phyloP scores from a whole-genome alignment of 2,329 filamentous ascomycete species.

The Penicillium paneum region DNA sequence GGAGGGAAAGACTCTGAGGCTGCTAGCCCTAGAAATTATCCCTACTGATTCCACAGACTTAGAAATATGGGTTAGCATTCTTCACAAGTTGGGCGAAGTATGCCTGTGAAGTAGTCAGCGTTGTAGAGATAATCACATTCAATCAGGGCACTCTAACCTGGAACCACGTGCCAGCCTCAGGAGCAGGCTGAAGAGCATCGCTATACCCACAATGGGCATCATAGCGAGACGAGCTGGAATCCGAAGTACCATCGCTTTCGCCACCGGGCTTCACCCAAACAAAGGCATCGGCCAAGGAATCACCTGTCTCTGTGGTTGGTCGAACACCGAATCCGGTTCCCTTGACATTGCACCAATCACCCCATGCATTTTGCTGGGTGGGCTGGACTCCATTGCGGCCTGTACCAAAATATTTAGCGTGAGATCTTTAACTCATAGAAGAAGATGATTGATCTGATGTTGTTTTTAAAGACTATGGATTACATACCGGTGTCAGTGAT shows the following conservation, averaged over 20 bases:
- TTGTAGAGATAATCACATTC: conserved; percentile 20
- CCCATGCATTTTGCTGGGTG: conserved; percentile 55
- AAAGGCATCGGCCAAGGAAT: conserved; percentile 60
- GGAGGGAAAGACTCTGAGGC: too few relatives aligned
- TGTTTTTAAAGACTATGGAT: rapidly evolving
- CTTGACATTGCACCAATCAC: conserved; percentile 66
- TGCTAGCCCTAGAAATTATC: too few relatives aligned
- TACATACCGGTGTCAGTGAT: conserved; percentile 52
- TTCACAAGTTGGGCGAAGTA: conserved; percentile 31
- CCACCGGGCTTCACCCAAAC: conserved; percentile 69
- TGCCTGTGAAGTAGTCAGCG: conserved; percentile 24
- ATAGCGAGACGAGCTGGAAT: conserved; percentile 51
- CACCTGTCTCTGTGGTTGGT: conserved; percentile 61
- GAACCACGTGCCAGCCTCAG: conserved; percentile 69
- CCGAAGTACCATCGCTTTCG: conserved; percentile 52
- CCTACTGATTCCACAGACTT: background rate
- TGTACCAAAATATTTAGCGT: conserved; percentile 16
- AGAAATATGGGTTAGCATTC: conserved; percentile 30
- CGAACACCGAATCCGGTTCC: conserved; percentile 63
- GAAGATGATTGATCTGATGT: background rate
- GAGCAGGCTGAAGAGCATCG: conserved; percentile 60
- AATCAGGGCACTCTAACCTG: conserved; percentile 39
- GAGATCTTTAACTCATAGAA: background rate
- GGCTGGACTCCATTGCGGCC: conserved; percentile 62
- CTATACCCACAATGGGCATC: conserved; percentile 54